Base-by-base conservation (phyloP, 306 rosid species). In the Fragaria vesca region DNA sequence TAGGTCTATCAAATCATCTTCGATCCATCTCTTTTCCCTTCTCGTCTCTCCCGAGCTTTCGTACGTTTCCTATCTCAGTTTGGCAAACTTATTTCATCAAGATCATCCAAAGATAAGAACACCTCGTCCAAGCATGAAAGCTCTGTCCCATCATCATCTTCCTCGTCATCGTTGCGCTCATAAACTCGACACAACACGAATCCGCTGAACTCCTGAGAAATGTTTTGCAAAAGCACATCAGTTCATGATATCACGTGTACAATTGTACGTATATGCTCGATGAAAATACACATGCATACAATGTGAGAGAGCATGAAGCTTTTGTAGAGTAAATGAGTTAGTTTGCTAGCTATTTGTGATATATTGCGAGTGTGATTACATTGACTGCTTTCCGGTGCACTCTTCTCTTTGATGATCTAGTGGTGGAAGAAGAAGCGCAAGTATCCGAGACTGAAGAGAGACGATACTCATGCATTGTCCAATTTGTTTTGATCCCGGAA, bases 71-170 rank as follows among this genome's bases (percentile, higher is more conserved):
- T 66, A 18, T 66, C 47, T 36, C 65, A 82, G 88, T 86, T 88
- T 61, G 98, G 98, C 76, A 91, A 82, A 79, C 98, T 91, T 57
- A 95, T 89, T 86, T 95, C 98, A 0, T 95, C 97, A 69, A 95
- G 97, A 89, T 95, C 98, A 72, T 95, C 98, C 86, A 95, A 81
- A 47, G 97, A 87, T 74, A 92, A 86, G 89, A 92, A 95, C 75
- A 95, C 98, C 83, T 95, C 97, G 79, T 95, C 98, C 96, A 95
- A 87, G 85, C 96, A 90, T 4, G 98, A 94, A 28, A 94, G 91
- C 76, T 92, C 95, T 5, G 86, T 83, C 71, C 97, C 97, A 69
- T 84, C 90, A 46, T 82, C 96, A 7, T 81, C 87, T 3, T 81
- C 76, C 2, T 77, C 74, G 0, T 83, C 87, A 26, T 83, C 87